These are phyloP conservation scores for Podospora anserina DNA, from an alignment of 495 filamentous ascomycete genomes.

Conservation along the genomic window DNA sequence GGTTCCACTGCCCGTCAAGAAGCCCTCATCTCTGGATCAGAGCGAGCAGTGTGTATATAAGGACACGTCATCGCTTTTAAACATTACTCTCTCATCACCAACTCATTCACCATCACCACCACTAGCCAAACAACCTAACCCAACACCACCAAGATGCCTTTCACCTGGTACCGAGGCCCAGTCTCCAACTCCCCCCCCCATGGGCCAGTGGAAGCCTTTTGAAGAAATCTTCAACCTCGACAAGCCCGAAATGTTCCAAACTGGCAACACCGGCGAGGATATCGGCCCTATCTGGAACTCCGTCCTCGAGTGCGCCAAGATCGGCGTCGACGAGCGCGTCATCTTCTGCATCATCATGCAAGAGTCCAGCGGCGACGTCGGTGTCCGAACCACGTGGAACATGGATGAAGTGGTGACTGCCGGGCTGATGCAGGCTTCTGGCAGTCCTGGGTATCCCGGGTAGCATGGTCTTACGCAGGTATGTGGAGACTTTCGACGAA, in stretches of 20 bases:
- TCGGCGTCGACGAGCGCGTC: slow-evolving; percentile 42
- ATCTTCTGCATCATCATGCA: slow-evolving; percentile 47
- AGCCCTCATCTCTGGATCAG: no score
- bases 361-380: slow-evolving; percentile 42
- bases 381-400: slow-evolving; percentile 36
- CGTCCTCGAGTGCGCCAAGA: slow-evolving; percentile 31
- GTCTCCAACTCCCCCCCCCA: slow-evolving; percentile 37
- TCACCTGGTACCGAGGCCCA: slow-evolving; percentile 34
- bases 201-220: slow-evolving; percentile 35
- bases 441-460: slow-evolving; percentile 31
- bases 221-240: slow-evolving; percentile 41
- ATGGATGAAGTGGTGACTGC: slow-evolving; percentile 33
- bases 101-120: neutral
- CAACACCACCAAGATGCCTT: slow-evolving; percentile 11
- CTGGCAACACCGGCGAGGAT: slow-evolving; percentile 35
- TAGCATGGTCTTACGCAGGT: slow-evolving; percentile 38
- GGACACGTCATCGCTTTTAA: no score
- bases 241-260: slow-evolving; percentile 32
- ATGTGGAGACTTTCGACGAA: neutral
- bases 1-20: no score
- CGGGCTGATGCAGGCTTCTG: slow-evolving; percentile 39
- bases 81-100: neutral
- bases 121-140: neutral
- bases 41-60: no score
- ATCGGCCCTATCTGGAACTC: slow-evolving; percentile 37